Base-by-base conservation (phyloP, 768 basidiomycete species). In the Sutorius australiensis region DNA sequence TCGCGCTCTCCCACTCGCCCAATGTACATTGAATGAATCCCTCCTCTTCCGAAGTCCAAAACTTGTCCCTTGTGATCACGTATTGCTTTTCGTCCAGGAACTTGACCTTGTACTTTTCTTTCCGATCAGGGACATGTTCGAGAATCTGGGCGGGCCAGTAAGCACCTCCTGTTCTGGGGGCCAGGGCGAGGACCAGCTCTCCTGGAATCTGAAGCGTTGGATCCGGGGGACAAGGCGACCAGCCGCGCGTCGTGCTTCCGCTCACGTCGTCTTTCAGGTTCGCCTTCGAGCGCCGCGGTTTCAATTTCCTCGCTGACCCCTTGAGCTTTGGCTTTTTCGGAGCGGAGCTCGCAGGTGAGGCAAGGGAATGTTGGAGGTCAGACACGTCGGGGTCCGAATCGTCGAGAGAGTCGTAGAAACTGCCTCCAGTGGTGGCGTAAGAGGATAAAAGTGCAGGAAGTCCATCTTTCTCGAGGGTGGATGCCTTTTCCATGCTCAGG, bases 131-230 rank as follows among this genome's bases (percentile, higher is more conserved):
- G 21, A 80, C 51, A 59, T 83, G 87, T 0, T 60, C 71, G 10
- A 83, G 60, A 37, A 91, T 69, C 62, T 72, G 72, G 1, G 84
- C 89, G 3, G 89, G 87, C 89, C 89, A 92, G 59, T 83, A 84
- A 14, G 65, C 59, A 5, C 60, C 56, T 5, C 69, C 59, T 6
- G 64, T 64, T n/a, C 59, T 61, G 27, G 67, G 67, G 19, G 58
- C 62, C 49, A 67, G 67, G 6, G 84, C 83, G 12, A 89, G 72
- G 3, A 89, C 70, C 1, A 83, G 66, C 64, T 90, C 88, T 3
- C 86, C 89, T 3, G 86, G 87, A 34, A 89, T 80, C 14, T 77
- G 67, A 21, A 86, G 72, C 0, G 72, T 65, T 4, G 69, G 68
- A 56, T 87, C 83, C 3, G 73, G 67, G 14, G 69, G 73, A 5